These are phyloP conservation scores for Carex kokanica DNA, from an alignment of 176 grass and related monocot genomes.

Conservation along the genomic window DNA sequence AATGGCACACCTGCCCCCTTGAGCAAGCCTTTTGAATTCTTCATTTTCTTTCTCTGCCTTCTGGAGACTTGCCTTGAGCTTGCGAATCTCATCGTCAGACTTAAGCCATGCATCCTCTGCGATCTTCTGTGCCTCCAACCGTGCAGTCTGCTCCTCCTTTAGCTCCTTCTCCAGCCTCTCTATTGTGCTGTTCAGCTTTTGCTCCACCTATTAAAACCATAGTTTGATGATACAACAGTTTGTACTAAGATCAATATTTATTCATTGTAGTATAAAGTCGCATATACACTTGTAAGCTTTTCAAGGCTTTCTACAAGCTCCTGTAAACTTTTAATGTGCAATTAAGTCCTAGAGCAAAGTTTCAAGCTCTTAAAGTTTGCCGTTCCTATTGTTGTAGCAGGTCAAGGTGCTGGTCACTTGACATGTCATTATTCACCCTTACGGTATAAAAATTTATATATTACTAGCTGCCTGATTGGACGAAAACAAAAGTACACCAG, in stretches of 20 bases:
- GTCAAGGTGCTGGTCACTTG: neutral
- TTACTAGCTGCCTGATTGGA: neutral
- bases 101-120: constrained; percentile 21
- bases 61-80: constrained; percentile 33
- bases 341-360: neutral
- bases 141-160: constrained; percentile 35
- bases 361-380: neutral
- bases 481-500: neutral
- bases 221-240: neutral
- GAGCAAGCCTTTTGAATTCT: constrained; percentile 15
- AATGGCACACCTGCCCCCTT: constrained; percentile 26
- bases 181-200: constrained; percentile 37
- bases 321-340: neutral
- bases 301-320: neutral
- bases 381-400: neutral
- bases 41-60: constrained; percentile 36
- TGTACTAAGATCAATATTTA: neutral
- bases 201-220: constrained; percentile 32
- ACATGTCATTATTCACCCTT: neutral
- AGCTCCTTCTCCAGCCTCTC: constrained; percentile 44
- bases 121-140: constrained; percentile 29
- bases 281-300: neutral
- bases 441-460: neutral
- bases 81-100: constrained; percentile 37
- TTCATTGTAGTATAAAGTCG: neutral